These are phyloP conservation scores for Phytophthora lateralis DNA, from an alignment of 352 stramenopile species.

Conservation along the genomic window DNA sequence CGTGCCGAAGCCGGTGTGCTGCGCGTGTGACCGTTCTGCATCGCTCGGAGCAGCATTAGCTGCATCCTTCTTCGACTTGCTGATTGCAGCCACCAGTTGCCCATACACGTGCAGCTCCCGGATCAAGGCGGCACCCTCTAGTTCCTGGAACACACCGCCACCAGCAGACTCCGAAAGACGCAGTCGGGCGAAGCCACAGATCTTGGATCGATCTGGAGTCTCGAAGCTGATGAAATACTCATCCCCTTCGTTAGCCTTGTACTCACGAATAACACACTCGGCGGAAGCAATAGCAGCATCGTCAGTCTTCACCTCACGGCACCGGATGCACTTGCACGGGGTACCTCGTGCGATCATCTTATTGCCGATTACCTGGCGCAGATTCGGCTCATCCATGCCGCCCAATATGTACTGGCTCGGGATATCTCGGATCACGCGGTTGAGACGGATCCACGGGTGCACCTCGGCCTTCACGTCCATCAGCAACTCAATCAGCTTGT, in stretches of 20 bases:
- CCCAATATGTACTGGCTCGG: slow-evolving; percentile 94
- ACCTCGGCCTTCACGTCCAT: slow-evolving; percentile 91
- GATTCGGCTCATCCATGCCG: slow-evolving; percentile 91
- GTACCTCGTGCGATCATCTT: slow-evolving; percentile 79
- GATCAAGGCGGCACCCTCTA: slow-evolving; percentile 83
- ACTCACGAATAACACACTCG: slow-evolving; percentile 77
- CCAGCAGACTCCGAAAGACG: slow-evolving; percentile 75
- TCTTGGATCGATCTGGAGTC: slow-evolving; percentile 86
- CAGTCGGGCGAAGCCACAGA: slow-evolving; percentile 91
- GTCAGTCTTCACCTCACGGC: slow-evolving; percentile 91
- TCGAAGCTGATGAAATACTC: slow-evolving; percentile 95
- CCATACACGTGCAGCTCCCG: slow-evolving; percentile 93
- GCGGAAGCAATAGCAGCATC: slow-evolving; percentile 76
- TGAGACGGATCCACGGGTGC: slow-evolving; percentile 94
- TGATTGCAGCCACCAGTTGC: slow-evolving; percentile 72
- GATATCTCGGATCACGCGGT: slow-evolving; percentile 94
- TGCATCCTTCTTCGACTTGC: slow-evolving; percentile 44
- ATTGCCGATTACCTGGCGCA: slow-evolving; percentile 89
- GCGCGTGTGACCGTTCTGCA: slow-evolving; percentile 57
- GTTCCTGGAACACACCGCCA: slow-evolving; percentile 74
- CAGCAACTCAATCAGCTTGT: slow-evolving; percentile 88
- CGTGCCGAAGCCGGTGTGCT: slow-evolving; percentile 91
- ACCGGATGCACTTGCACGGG: slow-evolving; percentile 90
- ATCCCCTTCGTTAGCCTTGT: slow-evolving; percentile 84
- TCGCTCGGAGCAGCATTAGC: slow-evolving; percentile 18